phyloP scores from a whole-genome alignment of 305 asterid genomes.

The Solanum hybrid region DNA sequence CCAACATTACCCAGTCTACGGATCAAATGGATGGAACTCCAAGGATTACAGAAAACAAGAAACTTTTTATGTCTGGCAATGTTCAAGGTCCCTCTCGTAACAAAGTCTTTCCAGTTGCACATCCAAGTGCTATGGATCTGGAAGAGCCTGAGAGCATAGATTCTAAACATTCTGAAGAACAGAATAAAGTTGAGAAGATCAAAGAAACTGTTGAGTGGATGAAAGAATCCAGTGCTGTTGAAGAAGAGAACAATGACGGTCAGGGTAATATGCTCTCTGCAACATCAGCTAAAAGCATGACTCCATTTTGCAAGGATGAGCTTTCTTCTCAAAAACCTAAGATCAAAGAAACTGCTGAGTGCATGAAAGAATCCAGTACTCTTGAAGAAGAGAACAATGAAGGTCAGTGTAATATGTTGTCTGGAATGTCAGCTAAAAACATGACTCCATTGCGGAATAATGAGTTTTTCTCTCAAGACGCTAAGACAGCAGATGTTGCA shows the following conservation, averaged over 20 bases:
- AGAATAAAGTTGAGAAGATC: background rate
- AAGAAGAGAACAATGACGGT: conserved; percentile 1
- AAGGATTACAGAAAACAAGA: background rate
- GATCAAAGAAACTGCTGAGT: background rate
- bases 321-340: conserved; percentile 19
- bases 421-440: conserved; percentile 9
- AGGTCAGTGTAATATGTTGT: conserved; percentile 20
- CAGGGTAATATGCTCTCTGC: conserved; percentile 22
- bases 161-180: background rate
- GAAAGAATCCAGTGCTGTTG: background rate
- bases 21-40: background rate
- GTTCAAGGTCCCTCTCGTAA: background rate
- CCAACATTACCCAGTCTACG: background rate
- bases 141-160: background rate
- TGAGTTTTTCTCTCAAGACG: conserved; percentile 15
- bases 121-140: background rate
- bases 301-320: conserved; percentile 9
- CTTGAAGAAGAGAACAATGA: background rate
- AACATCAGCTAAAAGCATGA: conserved; percentile 10
- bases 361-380: background rate
- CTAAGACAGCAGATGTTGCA: conserved; percentile 12
- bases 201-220: background rate
- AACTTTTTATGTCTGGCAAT: background rate
- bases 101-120: background rate
- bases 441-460: conserved; percentile 7